Evolutionary conservation across 768 basidiomycete genomes (phyloP), one percentile per base, ranked within the genome.

Genomic region (Phaffia australis): DNA sequence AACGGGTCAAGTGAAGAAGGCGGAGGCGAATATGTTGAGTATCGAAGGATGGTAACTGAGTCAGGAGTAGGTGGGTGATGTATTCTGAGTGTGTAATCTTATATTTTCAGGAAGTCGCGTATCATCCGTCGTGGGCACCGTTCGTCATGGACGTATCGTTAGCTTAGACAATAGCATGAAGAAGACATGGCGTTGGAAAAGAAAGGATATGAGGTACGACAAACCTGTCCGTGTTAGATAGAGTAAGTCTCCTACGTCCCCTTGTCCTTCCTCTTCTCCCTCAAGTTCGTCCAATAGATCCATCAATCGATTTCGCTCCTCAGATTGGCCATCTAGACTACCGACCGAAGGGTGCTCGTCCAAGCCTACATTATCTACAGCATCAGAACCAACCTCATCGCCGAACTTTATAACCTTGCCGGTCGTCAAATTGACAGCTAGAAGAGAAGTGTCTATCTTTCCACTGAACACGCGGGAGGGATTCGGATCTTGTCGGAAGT

Each of bases 1-100:
- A 54, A 42, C 21, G 62, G 65, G 59, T 60, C 42, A 60, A 60
- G 59, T 54, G 46, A 29, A 7, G 19, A 11, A 56, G 59, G 35
- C 46, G 65, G 52, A 52, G 94, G 91, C 0, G 91, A 89, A 75
- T 97, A 97, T 0, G 86, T 83, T 0, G 93, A 94, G 76, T 92
- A 95, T 0, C 85, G 84, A 19, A 98, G 81, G 62, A 88, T 88
- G 65, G 25, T 81, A 18, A 70, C 82, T 7, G 81, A 73, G 21
- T 73, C 75, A 9, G 75, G 75, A 27, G 76, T 68, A 1, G 78
- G 72, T 25, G 76, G 82, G 18, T 85, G 82, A 75, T 85, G 84
- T 61, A 97, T 92, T 50, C 87, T 83, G 64, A 99, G 84, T 68
- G 88, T 84, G 73, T 97, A 97, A 74, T 97, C 94, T 89, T 75